Evolutionary conservation across 768 basidiomycete species (phyloP).

Genomic region (Clathrus columnatus): DNA sequence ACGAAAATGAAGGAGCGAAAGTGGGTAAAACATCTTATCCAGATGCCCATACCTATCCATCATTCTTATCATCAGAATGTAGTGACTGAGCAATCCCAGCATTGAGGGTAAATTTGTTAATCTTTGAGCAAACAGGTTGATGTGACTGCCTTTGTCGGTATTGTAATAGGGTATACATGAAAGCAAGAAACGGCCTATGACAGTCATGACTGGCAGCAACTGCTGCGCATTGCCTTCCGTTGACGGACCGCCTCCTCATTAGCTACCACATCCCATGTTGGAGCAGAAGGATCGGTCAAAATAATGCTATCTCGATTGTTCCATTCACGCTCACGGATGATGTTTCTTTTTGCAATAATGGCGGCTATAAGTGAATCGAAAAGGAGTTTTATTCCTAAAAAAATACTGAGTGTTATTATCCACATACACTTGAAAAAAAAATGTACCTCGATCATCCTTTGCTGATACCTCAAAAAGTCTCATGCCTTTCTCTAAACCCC

Average conservation of each 20-base stretch:
- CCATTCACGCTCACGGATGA: constrained; percentile 73
- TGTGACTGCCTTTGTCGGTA: too few species aligned
- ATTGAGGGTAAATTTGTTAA: too few species aligned
- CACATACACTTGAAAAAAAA: constrained; percentile 11
- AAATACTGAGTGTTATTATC: constrained; percentile 8
- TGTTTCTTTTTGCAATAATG: constrained; percentile 73
- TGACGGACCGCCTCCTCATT: constrained; percentile 67
- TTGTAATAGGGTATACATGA: too few species aligned
- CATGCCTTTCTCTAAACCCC: constrained; percentile 77
- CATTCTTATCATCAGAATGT: too few species aligned
- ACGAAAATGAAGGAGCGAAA: too few species aligned
- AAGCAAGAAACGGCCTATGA: background rate
- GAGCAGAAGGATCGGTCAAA: constrained; percentile 48
- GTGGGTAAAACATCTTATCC: too few species aligned
- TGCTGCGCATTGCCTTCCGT: constrained; percentile 4
- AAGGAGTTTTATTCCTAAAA: constrained; percentile 65
- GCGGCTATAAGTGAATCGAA: constrained; percentile 73
- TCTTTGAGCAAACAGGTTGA: too few species aligned
- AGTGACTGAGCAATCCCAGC: too few species aligned
- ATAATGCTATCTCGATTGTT: constrained; percentile 81
- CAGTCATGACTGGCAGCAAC: constrained; percentile 1
- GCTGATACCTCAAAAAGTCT: constrained; percentile 88
- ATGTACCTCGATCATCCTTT: constrained; percentile 75
- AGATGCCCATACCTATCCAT: too few species aligned
- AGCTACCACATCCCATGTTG: constrained; percentile 71